These are phyloP conservation scores for Alloteropsis semialata DNA, from an alignment of 176 grass and related monocot genomes.

Conservation along the genomic window DNA sequence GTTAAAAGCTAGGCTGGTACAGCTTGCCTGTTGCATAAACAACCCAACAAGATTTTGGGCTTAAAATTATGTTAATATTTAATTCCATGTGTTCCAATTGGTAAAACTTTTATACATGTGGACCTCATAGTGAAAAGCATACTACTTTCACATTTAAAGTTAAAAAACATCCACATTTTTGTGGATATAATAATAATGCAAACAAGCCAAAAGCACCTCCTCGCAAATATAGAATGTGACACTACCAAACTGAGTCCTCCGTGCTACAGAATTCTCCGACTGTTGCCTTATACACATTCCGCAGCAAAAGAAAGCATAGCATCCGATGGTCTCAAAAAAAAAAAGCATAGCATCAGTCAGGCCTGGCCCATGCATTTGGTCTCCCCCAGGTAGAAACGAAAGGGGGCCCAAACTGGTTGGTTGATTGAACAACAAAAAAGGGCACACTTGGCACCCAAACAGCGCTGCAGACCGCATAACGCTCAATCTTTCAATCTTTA, in stretches of 20 bases:
- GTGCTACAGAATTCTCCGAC: background rate
- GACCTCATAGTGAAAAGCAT: background rate
- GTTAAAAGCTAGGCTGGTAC: background rate
- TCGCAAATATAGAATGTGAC: background rate
- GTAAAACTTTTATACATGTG: background rate
- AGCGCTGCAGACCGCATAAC: background rate
- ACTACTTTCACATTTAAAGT: background rate
- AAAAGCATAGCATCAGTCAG: background rate
- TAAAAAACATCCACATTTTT: background rate
- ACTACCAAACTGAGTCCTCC: background rate
- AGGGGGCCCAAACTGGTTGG: background rate
- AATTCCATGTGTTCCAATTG: background rate
- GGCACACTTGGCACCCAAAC: background rate
- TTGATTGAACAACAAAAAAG: conserved; percentile 21
- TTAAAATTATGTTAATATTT: background rate
- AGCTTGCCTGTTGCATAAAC: background rate
- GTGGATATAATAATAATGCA: background rate
- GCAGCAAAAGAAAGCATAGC: no score
- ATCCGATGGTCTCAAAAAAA: background rate
- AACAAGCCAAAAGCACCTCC: background rate
- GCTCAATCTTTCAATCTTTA: background rate
- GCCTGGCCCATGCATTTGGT: background rate
- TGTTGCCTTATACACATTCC: background rate
- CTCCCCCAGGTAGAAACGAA: background rate
- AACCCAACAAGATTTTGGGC: background rate